A percentile compares a stretch with the other conserved stretches of the same genome.
These are phyloP conservation scores for Yarrowia porcina DNA, from an alignment of 805 yeast genomes.

Conservation along the genomic window DNA sequence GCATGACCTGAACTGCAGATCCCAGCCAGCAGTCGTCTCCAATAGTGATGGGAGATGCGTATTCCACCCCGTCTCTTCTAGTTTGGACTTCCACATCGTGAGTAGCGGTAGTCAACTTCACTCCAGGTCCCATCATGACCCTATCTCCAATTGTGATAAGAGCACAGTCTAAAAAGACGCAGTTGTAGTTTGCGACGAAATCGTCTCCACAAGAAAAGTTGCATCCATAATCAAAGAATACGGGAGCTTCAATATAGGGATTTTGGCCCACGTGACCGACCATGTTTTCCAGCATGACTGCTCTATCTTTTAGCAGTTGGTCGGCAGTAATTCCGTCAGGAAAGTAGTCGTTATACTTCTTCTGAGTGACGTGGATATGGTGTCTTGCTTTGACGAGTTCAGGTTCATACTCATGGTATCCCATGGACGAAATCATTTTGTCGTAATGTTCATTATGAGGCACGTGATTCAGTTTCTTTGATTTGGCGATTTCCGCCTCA, in stretches of 20 bases:
- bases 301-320: slow-evolving; percentile 41
- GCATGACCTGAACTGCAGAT: slow-evolving; percentile 51
- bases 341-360: slow-evolving; percentile 34
- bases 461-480: not conserved
- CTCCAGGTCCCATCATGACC: slow-evolving; percentile 63
- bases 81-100: slow-evolving; percentile 55
- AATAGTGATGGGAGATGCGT: slow-evolving; percentile 54
- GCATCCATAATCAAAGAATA: slow-evolving; percentile 67
- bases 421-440: slow-evolving; percentile 53
- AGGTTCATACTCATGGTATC: slow-evolving; percentile 41
- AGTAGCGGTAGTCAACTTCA: slow-evolving; percentile 56
- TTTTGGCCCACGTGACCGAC: slow-evolving; percentile 50
- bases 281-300: slow-evolving; percentile 40
- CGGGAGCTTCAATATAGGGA: slow-evolving; percentile 50
- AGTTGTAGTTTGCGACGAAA: slow-evolving; percentile 56
- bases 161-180: slow-evolving; percentile 56
- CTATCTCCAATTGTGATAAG: slow-evolving; percentile 58
- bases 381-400: slow-evolving; percentile 35
- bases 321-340: slow-evolving; percentile 32
- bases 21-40: slow-evolving; percentile 72
- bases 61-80: slow-evolving; percentile 49
- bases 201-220: slow-evolving; percentile 56
- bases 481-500: not conserved
- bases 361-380: slow-evolving; percentile 35
- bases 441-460: slow-evolving; percentile 44